These are phyloP conservation scores for Ceratobasidium sp. DNA, from an alignment of 1,284 basidiomycete genomes.

Conservation along the genomic window DNA sequence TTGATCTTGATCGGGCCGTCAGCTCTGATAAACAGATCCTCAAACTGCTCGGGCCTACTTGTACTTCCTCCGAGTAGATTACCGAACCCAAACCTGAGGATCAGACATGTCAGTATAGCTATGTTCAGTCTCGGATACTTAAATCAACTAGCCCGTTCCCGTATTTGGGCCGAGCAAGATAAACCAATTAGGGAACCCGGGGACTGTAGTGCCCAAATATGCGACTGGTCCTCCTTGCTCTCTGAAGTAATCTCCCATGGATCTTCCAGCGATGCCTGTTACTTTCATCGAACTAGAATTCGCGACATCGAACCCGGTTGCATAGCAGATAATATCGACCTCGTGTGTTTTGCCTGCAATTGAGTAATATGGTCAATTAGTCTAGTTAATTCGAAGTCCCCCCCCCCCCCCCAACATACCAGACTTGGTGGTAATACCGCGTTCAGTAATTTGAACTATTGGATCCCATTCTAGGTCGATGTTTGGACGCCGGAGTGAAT, in stretches of 20 bases:
- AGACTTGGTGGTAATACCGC: conserved; percentile 56
- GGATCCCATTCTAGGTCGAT: conserved; percentile 57
- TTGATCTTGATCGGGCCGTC: conserved; percentile 2
- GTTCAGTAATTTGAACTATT: conserved; percentile 54
- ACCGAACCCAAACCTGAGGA: conserved; percentile 5
- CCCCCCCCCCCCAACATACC: not conserved
- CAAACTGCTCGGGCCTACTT: not conserved
- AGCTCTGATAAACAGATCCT: not conserved
- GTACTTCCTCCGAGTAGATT: conserved; percentile 17
- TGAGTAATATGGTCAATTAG: conserved; percentile 23
- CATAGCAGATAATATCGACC: conserved; percentile 38
- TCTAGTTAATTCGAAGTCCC: not conserved
- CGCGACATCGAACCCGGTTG: conserved; percentile 39
- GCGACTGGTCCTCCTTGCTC: conserved; percentile 56
- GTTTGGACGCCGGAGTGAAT: conserved; percentile 59
- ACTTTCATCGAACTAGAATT: conserved; percentile 12
- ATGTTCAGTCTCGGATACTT: no score
- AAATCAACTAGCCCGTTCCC: not conserved
- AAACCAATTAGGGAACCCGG: conserved; percentile 61
- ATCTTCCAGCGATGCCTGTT: conserved; percentile 45
- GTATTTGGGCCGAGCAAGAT: conserved; percentile 52
- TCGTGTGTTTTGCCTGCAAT: conserved; percentile 31
- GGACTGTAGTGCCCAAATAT: conserved; percentile 57
- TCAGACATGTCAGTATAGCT: not conserved
- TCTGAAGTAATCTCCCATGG: conserved; percentile 54